A percentile compares a stretch with the other conserved stretches of the same genome.
Evolutionary conservation across 2,329 filamentous ascomycete species (phyloP).

Genomic region (Dothideomycetes sp.): DNA sequence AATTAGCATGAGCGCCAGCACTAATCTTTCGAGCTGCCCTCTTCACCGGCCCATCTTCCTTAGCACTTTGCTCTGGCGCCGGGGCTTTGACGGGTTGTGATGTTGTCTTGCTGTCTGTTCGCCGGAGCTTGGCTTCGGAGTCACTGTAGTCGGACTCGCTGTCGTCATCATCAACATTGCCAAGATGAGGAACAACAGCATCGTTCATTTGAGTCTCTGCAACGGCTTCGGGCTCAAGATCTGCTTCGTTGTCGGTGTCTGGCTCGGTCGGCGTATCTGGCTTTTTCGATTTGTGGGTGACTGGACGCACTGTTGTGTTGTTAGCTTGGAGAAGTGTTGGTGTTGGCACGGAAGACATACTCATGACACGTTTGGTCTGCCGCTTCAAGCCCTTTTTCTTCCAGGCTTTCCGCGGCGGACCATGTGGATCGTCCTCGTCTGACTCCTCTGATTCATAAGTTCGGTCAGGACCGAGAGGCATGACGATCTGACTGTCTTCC

Average conservation of each 20-base stretch:
- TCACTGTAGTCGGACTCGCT: slow-evolving; percentile 6
- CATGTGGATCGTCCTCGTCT: slow-evolving; percentile 35
- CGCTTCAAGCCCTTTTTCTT: slow-evolving; percentile 82
- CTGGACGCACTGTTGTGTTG: slow-evolving; percentile 13
- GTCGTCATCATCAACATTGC: slow-evolving; percentile 4
- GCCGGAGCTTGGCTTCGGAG: slow-evolving; percentile 4
- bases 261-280: slow-evolving; percentile 7
- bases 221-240: slow-evolving; percentile 5
- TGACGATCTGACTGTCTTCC: slow-evolving; percentile 31
- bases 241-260: slow-evolving; percentile 1
- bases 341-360: background rate
- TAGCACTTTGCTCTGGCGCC: slow-evolving; percentile 5
- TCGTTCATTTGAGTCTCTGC: slow-evolving; percentile 7
- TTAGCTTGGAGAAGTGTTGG: background rate
- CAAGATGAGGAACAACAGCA: background rate
- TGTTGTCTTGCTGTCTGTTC: slow-evolving; percentile 1
- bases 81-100: slow-evolving; percentile 12
- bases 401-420: slow-evolving; percentile 51
- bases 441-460: slow-evolving; percentile 47
- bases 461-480: slow-evolving; percentile 35
- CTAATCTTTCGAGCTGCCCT: slow-evolving; percentile 33
- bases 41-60: slow-evolving; percentile 15
- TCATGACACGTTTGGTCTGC: slow-evolving; percentile 59
- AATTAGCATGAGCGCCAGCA: slow-evolving; percentile 37
- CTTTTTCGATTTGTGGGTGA: slow-evolving; percentile 19